Percentiles rank a stretch among this genome's conserved stretches.
Conservation (phyloP, 208 protist species). For the Phytomonas serpens region DNA sequence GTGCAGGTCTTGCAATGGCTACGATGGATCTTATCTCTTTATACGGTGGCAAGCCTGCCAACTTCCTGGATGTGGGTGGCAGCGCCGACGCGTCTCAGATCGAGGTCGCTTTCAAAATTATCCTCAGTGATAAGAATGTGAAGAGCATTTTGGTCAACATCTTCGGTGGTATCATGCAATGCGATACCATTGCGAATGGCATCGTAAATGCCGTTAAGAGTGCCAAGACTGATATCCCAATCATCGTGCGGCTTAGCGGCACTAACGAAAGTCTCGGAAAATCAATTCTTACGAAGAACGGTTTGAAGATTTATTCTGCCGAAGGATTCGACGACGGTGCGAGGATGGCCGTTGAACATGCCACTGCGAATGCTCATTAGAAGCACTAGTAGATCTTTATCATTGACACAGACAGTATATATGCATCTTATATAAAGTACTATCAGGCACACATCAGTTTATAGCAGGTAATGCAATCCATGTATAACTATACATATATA, state of each 20-base stretch:
- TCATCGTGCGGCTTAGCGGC: constrained; percentile 92
- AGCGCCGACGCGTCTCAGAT: constrained; percentile 91
- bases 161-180: constrained; percentile 99
- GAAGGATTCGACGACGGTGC: constrained; percentile 81
- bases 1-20: constrained; percentile 99
- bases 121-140: constrained; percentile 91
- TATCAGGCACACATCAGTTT: neutral
- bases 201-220: constrained; percentile 89
- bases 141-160: constrained; percentile 98
- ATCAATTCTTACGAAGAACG: constrained; percentile 89
- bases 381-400: neutral
- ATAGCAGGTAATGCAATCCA: neutral
- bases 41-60: constrained; percentile 96
- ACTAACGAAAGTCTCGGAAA: constrained; percentile 95
- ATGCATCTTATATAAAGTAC: constrained; percentile 1
- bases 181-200: constrained; percentile 97
- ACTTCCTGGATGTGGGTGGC: constrained; percentile 99
- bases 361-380: constrained; percentile 13
- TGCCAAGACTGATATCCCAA: constrained; percentile 88
- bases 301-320: constrained; percentile 70
- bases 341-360: constrained; percentile 62
- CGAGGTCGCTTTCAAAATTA: constrained; percentile 96
- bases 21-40: constrained; percentile 99
- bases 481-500: constrained; percentile 1
- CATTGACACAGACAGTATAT: neutral